Percentiles rank a stretch among this genome's conserved stretches.
These are phyloP conservation scores for Exophiala bonariae DNA, from an alignment of 2,329 filamentous ascomycete genomes.

Conservation along the genomic window DNA sequence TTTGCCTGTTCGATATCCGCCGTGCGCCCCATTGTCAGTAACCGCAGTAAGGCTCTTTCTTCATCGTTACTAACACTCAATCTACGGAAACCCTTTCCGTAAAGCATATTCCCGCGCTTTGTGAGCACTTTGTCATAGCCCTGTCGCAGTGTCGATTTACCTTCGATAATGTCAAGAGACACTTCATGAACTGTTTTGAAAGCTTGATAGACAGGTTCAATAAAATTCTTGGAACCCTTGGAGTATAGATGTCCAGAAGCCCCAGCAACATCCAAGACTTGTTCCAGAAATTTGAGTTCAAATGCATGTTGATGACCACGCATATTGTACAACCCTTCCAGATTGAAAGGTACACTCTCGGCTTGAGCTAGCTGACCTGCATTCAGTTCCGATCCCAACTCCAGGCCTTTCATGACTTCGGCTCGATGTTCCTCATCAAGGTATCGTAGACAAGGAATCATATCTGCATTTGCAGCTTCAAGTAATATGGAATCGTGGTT, in stretches of 20 bases:
- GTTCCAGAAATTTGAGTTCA: conserved; percentile 38
- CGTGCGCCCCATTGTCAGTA: conserved; percentile 40
- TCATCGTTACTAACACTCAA: conserved; percentile 29
- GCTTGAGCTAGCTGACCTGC: conserved; percentile 41
- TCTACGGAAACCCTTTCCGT: conserved; percentile 29
- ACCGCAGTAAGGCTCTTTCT: conserved; percentile 36
- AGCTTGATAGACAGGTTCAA: conserved; percentile 35
- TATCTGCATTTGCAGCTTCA: conserved; percentile 30
- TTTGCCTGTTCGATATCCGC: conserved; percentile 32
- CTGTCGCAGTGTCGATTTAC: conserved; percentile 25
- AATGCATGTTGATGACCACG: conserved; percentile 32
- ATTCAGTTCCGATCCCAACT: conserved; percentile 39
- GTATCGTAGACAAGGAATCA: conserved; percentile 32
- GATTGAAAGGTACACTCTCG: conserved; percentile 35
- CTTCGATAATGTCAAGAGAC: conserved; percentile 32
- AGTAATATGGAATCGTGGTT: conserved; percentile 37
- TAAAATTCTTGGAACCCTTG: conserved; percentile 34
- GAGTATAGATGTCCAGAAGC: conserved; percentile 38
- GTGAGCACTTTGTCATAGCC: conserved; percentile 38
- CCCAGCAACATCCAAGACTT: conserved; percentile 40
- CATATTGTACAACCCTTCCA: conserved; percentile 31
- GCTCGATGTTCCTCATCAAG: conserved; percentile 23
- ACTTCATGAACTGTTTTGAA: conserved; percentile 34
- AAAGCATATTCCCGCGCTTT: conserved; percentile 32
- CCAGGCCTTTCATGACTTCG: conserved; percentile 36